Evolutionary conservation across 331 rosid species (phyloP), one percentile per base, ranked within the genome.

Genomic region (Spiraea crenata): DNA sequence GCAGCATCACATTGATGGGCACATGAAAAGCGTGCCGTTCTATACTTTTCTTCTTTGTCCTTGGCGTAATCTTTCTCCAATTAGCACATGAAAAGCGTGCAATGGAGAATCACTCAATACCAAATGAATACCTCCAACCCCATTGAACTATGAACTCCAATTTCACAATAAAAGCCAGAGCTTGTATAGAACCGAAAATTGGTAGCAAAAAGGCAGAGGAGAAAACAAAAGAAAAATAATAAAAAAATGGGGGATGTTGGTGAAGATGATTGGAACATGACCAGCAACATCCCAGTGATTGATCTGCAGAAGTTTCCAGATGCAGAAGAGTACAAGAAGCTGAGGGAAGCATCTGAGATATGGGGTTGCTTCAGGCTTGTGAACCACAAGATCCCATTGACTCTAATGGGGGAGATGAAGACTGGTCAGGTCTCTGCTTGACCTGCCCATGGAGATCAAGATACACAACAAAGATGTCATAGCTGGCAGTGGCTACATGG

Each of bases 361-460:
- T 83, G 83, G 88, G 92, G 90, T 16, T 86, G 88, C 62, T 89
- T 89, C 73, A 86, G 96, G 63, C 42, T 86, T 39, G 63, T 82
- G 7, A 86, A 86, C 65, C 96, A 86, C 64, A 58, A 46, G 20
- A 57, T 86, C 37, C 67, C 88, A 5, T 8, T 7, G 50, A 25
- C 64, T 9, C 80, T 89, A 0, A 86, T 83, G 96, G 54, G 31
- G 0, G 84, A 86, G 52, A 89, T 89, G 90, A 86, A 83, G 67
- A 45, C 0, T 5, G 52, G 74, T 81, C 31, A 58, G 73, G 63
- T 65, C 73, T 17, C 40, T 81, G 14, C 81, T 89, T 47, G 90
- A 89, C 12, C 88, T 83, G 51, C 92, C 96, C 4, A 45, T 51
- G 60, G 96, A 84, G 63, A 71, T 87, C 52, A 87, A 86, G 81